These are phyloP conservation scores for Prorocentrum cordatum DNA, from an alignment of 169 alveolate genomes.

Conservation along the genomic window DNA sequence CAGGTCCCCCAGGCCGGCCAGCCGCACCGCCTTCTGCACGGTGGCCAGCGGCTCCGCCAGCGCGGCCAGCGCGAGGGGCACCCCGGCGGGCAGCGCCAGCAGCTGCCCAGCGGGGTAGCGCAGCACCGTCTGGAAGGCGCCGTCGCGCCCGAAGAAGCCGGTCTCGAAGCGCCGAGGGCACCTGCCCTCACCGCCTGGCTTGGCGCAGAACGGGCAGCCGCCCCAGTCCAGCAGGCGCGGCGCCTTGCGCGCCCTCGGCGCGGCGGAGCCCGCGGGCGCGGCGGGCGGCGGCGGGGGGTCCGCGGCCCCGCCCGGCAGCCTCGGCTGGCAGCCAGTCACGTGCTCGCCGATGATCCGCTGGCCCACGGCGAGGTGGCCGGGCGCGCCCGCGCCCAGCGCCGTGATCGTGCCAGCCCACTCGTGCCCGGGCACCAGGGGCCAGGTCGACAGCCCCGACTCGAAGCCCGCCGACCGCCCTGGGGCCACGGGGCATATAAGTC, in stretches of 20 bases:
- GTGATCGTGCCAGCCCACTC: slow-evolving; percentile 33
- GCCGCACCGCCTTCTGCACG: slow-evolving; percentile 18
- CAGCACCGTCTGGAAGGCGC: slow-evolving; percentile 34
- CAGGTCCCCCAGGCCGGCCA: no score
- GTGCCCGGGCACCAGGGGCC: slow-evolving; percentile 37
- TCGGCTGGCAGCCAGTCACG: background rate
- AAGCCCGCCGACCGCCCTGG: no score
- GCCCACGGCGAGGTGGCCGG: background rate
- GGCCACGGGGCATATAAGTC: no score
- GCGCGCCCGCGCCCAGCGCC: background rate
- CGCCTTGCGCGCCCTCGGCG: background rate
- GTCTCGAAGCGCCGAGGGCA: slow-evolving; percentile 2
- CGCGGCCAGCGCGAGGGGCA: slow-evolving; percentile 3
- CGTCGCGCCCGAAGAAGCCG: slow-evolving; percentile 40
- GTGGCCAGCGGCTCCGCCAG: slow-evolving; percentile 43
- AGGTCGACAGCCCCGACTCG: slow-evolving; percentile 8
- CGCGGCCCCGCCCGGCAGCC: background rate
- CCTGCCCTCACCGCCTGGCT: background rate
- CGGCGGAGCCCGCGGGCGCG: background rate
- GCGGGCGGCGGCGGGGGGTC: background rate
- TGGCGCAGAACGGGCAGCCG: background rate
- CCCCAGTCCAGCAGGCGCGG: background rate
- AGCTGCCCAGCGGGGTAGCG: slow-evolving; percentile 30
- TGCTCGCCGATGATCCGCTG: slow-evolving; percentile 35
- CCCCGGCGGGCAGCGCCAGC: slow-evolving; percentile 9